Conservation (phyloP, 2,329 filamentous ascomycete genomes). For the Aspergillus neotritici region DNA sequence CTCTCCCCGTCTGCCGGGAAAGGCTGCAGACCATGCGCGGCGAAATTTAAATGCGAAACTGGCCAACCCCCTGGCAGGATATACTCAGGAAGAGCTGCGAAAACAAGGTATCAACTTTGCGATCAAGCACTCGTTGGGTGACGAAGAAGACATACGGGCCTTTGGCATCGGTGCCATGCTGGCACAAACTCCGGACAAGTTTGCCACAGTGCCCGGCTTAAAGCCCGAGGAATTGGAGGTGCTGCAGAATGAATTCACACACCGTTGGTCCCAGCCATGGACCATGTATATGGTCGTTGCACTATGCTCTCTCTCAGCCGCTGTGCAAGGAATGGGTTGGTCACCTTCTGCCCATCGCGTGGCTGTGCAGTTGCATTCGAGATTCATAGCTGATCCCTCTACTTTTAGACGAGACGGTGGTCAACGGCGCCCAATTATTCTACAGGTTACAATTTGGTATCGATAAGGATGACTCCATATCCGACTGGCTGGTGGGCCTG, state of each 20-base stretch:
- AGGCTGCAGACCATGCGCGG: conserved; percentile 36
- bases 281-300: conserved; percentile 62
- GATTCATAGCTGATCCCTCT: background rate
- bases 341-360: background rate
- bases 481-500: conserved; percentile 57
- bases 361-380: too few relatives aligned
- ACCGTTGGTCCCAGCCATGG: conserved; percentile 64
- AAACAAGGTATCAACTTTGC: conserved; percentile 56
- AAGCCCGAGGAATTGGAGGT: conserved; percentile 54
- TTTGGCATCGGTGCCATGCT: conserved; percentile 58
- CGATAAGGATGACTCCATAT: conserved; percentile 36
- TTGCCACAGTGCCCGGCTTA: conserved; percentile 49
- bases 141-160: conserved; percentile 52
- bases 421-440: conserved; percentile 64
- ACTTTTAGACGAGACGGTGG: conserved; percentile 59
- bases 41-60: conserved; percentile 46
- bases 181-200: conserved; percentile 50
- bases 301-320: conserved; percentile 62
- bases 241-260: conserved; percentile 55
- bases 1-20: conserved; percentile 22
- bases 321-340: conserved; percentile 62
- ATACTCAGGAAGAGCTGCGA: conserved; percentile 47
- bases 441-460: conserved; percentile 60
- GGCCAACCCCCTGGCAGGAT: conserved; percentile 49
- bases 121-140: conserved; percentile 49